Base-by-base conservation (phyloP, 2,329 filamentous ascomycete species). In the Aspergillus novoparasiticus region DNA sequence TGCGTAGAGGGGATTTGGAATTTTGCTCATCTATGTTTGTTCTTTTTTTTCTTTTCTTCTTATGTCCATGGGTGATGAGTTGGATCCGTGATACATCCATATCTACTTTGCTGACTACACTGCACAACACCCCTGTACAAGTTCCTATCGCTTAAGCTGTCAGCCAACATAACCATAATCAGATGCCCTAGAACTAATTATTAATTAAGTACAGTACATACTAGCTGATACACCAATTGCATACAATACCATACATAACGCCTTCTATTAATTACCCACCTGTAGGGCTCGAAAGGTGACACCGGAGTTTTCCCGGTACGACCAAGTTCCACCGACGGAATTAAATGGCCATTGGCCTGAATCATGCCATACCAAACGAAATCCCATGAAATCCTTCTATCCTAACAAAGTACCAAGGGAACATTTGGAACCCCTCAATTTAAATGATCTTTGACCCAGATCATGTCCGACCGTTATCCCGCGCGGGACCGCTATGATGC, bases 391-490 rank as follows among this genome's bases (percentile, higher is more conserved):
- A 28, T 43, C 21, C 45, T 19, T 48, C 21, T 46, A 14, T 12
- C 8, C 45, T 28, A 48, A 9, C 41, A 43, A 10, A n/a, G 19
- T 10, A 43, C 19, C 21, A 11, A 28, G 45, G 10, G 21, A 26
- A 11, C 34, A 6, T 36, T 8, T 36, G 5, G 14, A 16, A 23
- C 51, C 51, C 51, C 51, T 54, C 51, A 36, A 54, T 36, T 54
- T 26, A 23, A 19, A 21, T 54, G 30, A 39, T 39, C 30, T 28
- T 34, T 53, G 50, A 53, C 50, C n/a, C 28, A 53, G 50, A 34
- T 53, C 50, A 53, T 53, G 51, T 54, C 51, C n/a, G 51, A 36
- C 51, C 51, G 51, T 54, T 36, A 39, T 54, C 19, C 51, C 30
- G 50, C 14, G 50, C 50, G 50, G 50, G 30, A 54, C 51, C 23